Base-by-base conservation (phyloP, 208 protist species). In the Phytomonas sp. region DNA sequence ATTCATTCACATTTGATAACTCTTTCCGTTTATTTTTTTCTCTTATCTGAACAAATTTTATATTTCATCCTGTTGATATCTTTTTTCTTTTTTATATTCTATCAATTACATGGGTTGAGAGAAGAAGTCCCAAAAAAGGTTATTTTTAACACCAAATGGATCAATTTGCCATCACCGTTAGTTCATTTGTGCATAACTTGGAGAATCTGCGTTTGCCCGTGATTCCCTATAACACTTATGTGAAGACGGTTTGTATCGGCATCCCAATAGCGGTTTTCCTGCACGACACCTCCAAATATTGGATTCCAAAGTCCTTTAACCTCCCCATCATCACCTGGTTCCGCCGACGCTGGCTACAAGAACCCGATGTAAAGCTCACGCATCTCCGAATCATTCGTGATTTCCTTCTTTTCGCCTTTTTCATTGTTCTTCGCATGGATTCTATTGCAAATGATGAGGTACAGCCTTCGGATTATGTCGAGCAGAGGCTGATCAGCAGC, bases 291-390 rank as follows among this genome's bases (percentile, higher is more conserved):
- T 62, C 91, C 2, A 71, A 87, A 29, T 75, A 86, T 73, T 95
- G 91, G 88, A 33, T 94, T 77, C 87, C 86, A 16, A 86, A 56
- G n/a, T 82, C 70, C 32, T 66, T 67, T 19, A 61, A 65, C 63
- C 63, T 92, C 29, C 86, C 86, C 8, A 76, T 94, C 60, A 33
- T 95, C 45, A 91, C 86, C 26, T 95, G 82, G 80, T 93, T 95
- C 70, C 19, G 72, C 63, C 87, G 88, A 12, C 70, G 75, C 52
- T 95, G 91, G 91, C 77, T 78, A 2, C 68, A 80, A 63, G 78
- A 93, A 56, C 75, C 80, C 2, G 77, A 91, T n/a, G 59, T 59
- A 52, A 93, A 95, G 75, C 2, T 40, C 23, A 67, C 63, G 4
- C 77, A 94, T 62, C 70, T 94, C 7, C 70, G 75, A 4, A 66